These are phyloP conservation scores for Trypanosoma theileri DNA, from an alignment of 208 protist genomes.

Conservation along the genomic window DNA sequence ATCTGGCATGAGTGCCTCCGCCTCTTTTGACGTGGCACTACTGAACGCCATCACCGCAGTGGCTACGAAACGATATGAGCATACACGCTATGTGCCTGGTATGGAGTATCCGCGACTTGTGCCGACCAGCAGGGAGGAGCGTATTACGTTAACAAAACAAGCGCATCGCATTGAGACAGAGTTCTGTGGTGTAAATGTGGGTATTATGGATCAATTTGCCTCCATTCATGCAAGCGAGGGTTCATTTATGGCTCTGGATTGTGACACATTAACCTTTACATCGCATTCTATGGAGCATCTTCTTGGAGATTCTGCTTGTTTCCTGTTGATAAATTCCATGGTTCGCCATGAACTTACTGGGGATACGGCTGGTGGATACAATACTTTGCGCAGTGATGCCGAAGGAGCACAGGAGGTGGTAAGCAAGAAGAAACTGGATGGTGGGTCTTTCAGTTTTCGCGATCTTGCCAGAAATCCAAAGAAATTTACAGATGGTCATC, in stretches of 20 bases:
- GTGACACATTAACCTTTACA: conserved; percentile 53
- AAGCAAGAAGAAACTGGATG: conserved; percentile 49
- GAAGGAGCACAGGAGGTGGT: conserved; percentile 49
- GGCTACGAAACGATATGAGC: conserved; percentile 28
- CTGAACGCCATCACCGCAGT: conserved; percentile 43
- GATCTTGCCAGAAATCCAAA: conserved; percentile 49
- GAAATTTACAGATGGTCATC: conserved; percentile 49
- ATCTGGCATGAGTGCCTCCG: conserved; percentile 74
- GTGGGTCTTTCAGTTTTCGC: conserved; percentile 54
- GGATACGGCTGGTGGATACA: conserved; percentile 46
- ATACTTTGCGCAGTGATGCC: conserved; percentile 52
- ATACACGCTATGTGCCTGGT: conserved; percentile 5
- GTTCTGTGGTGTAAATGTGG: conserved; percentile 77
- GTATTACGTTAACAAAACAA: conserved; percentile 48
- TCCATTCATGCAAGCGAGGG: conserved; percentile 64
- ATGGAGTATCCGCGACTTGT: conserved; percentile 33
- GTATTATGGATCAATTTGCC: conserved; percentile 90
- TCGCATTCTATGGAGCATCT: conserved; percentile 50
- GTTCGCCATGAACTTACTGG: conserved; percentile 55
- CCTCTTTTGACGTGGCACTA: conserved; percentile 57
- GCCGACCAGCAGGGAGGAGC: conserved; percentile 34
- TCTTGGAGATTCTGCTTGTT: conserved; percentile 45
- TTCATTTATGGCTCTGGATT: conserved; percentile 75
- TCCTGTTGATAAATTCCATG: conserved; percentile 71
- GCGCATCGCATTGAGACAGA: conserved; percentile 71